Evolutionary conservation across 805 yeast species (phyloP).

Genomic region (Ogataea minuta): DNA sequence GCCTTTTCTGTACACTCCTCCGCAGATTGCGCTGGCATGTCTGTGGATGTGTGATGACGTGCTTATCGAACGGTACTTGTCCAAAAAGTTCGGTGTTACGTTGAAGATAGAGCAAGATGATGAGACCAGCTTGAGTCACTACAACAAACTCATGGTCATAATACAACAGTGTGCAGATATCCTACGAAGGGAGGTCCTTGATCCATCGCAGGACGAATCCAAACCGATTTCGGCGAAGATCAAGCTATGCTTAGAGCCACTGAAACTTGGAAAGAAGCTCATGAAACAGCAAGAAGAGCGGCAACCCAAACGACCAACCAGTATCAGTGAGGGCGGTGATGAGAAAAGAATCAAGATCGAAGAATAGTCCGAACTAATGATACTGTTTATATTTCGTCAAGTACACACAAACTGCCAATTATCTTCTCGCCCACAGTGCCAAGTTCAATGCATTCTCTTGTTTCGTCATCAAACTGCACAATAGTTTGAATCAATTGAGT

Average conservation of each 20-base stretch:
- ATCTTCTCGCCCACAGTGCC: conserved; percentile 58
- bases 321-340: conserved; percentile 15
- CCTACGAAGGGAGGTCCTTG: conserved; percentile 40
- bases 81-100: conserved; percentile 51
- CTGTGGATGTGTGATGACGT: conserved; percentile 64
- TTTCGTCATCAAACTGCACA: conserved; percentile 41
- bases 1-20: conserved; percentile 79
- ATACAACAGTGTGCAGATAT: conserved; percentile 48
- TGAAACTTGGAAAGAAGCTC: conserved; percentile 28
- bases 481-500: conserved; percentile 72
- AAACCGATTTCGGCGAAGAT: conserved; percentile 61
- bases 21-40: conserved; percentile 91
- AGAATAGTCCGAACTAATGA: background rate
- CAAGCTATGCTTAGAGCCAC: conserved; percentile 61
- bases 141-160: conserved; percentile 43
- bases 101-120: conserved; percentile 20
- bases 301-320: conserved; percentile 12
- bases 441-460: conserved; percentile 43
- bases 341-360: conserved; percentile 24
- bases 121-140: conserved; percentile 29
- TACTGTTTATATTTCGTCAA: conserved; percentile 4
- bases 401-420: conserved; percentile 52
- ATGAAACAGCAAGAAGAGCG: conserved; percentile 15
- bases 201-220: conserved; percentile 60
- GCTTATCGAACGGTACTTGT: conserved; percentile 64